Evolutionary conservation across 2,329 filamentous ascomycete genomes (phyloP).

Genomic region (Colletotrichum simmondsii): DNA sequence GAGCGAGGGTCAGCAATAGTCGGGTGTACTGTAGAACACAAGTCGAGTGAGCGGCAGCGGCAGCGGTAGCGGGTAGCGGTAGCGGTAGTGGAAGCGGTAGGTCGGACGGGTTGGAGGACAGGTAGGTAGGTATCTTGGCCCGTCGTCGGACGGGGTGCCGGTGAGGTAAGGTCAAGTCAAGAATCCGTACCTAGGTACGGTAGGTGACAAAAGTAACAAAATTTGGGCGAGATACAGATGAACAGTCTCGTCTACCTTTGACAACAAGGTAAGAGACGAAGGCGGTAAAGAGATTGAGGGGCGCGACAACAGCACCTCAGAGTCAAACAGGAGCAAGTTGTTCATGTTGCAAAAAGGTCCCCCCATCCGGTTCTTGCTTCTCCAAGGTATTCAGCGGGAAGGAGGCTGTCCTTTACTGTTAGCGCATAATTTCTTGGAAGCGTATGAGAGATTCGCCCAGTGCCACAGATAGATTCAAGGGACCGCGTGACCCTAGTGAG

Average conservation of each 20-base stretch:
- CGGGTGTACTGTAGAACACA: no score
- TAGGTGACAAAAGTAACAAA: background rate
- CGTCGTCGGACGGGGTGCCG: background rate
- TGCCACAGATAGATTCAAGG: slow-evolving; percentile 34
- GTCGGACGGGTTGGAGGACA: background rate
- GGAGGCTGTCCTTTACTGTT: slow-evolving; percentile 5
- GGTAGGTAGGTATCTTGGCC: background rate
- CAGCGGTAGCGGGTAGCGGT: background rate
- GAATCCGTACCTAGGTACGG: background rate
- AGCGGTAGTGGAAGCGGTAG: slow-evolving; percentile 8
- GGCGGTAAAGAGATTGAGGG: background rate
- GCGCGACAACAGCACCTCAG: background rate
- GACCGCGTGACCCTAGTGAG: slow-evolving; percentile 33
- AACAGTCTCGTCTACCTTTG: background rate
- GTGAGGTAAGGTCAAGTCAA: background rate
- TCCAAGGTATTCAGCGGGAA: background rate
- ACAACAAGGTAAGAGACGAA: background rate
- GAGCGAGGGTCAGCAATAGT: slow-evolving; percentile 10
- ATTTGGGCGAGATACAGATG: no score
- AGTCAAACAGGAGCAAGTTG: background rate
- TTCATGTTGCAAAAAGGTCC: background rate
- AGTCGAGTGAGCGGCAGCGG: background rate
- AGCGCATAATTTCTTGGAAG: slow-evolving; percentile 29
- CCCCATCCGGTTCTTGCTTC: background rate
- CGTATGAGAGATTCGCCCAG: slow-evolving; percentile 24